Base-by-base conservation (phyloP, 257 asterid species). In the Rhazya stricta region DNA sequence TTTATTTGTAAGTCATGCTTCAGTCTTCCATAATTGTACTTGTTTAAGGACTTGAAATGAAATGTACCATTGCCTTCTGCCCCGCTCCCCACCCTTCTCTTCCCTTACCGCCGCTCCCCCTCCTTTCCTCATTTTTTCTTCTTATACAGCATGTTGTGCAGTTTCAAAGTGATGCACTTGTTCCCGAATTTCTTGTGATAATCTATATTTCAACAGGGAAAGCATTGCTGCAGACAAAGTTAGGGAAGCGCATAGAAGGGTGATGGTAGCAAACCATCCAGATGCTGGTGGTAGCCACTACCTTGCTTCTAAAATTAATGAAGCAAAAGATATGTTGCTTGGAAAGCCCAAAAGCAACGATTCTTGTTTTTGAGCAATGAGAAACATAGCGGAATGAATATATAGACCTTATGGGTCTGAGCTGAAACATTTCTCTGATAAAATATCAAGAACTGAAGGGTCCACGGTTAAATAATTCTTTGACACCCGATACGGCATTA, bases 261-360 rank as follows among this genome's bases (percentile, higher is more conserved):
- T 93, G 79, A 93, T 93, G 98, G 92, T 93, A 58, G 97, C 97
- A 56, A 91, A 93, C 79, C 98, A 93, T 79, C 98, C 98, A 0
- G 96, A 93, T 82, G 98, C 97, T 48, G 98, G 97, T 54, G 98
- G 98, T 51, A 93, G 97, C 83, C 97, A 90, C 77, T 91, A 91
- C 83, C 90, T 91, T 73, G 97, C 98, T 72, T 93, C 98, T 21
- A 93, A 93, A 83, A 87, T 89, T 11, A 93, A 91, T 11, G 96
- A 91, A 82, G 96, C 98, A 45, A 93, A 93, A 77, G 96, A 93
- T 12, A 7, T 86, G 19, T 6, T 93, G 83, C 87, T 89, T n/a
- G 94, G 97, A 74, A 90, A 93, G 86, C 25, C 81, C 74, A 87
- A 85, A 86, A 82, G 66, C 84, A 77, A 77, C 9, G 97, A 89